These are phyloP conservation scores for Malus domestica DNA, from an alignment of 306 rosid species.

Conservation along the genomic window DNA sequence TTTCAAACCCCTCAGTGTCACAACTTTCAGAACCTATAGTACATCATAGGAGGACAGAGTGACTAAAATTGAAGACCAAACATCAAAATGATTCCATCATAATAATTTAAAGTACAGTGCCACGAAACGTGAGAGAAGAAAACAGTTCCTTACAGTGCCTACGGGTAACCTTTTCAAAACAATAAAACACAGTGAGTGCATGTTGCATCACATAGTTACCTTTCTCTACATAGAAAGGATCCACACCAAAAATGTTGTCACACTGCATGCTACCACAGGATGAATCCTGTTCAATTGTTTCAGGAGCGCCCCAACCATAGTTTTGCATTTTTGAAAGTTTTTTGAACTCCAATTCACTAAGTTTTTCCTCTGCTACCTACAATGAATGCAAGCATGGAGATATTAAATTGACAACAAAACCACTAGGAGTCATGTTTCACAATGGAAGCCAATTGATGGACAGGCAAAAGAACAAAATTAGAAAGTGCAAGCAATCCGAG, in stretches of 20 bases:
- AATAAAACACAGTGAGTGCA: not conserved
- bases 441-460: not conserved
- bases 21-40: slow-evolving; percentile 41
- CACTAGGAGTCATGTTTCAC: not conserved
- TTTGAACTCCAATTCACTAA: slow-evolving; percentile 22
- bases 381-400: not conserved
- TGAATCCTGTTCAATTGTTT: slow-evolving; percentile 20
- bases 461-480: not conserved
- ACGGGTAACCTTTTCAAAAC: not conserved
- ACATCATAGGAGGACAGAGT: not conserved
- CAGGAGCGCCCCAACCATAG: slow-evolving; percentile 70
- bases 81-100: not conserved
- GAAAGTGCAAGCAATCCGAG: not conserved
- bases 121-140: not conserved
- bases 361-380: slow-evolving; percentile 38
- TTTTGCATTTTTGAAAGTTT: slow-evolving; percentile 51
- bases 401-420: not conserved
- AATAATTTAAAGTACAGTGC: not conserved
- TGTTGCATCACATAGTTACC: slow-evolving; percentile 30
- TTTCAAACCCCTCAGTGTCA: slow-evolving; percentile 53
- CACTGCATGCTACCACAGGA: slow-evolving; percentile 24
- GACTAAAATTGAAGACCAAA: not conserved
- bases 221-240: slow-evolving; percentile 72
- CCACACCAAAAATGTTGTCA: slow-evolving; percentile 53
- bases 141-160: not conserved